These are phyloP conservation scores for Botrytis squamosa DNA, from an alignment of 2,329 filamentous ascomycete species.

Conservation along the genomic window DNA sequence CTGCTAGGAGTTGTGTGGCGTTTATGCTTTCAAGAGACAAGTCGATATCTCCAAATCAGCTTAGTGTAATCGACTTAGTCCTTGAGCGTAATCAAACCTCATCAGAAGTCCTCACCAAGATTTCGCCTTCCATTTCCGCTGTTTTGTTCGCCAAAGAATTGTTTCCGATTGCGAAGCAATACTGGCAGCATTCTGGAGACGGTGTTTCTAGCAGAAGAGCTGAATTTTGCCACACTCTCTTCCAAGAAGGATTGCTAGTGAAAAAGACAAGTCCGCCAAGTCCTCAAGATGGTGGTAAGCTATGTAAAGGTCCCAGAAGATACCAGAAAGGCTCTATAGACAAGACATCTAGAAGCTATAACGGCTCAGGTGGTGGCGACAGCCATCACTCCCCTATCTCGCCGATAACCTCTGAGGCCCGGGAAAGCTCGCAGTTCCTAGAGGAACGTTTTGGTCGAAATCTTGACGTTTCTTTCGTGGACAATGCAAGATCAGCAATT, in stretches of 20 bases:
- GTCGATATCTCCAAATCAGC: constrained; percentile 47
- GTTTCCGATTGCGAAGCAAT: constrained; percentile 79
- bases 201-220: constrained; percentile 88
- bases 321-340: constrained; percentile 67
- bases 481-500: constrained; percentile 82
- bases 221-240: constrained; percentile 79
- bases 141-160: constrained; percentile 69
- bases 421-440: constrained; percentile 77
- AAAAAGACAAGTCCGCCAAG: constrained; percentile 42
- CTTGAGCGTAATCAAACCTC: constrained; percentile 56
- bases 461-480: constrained; percentile 73
- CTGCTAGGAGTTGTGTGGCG: constrained; percentile 69
- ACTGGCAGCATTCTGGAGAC: constrained; percentile 96
- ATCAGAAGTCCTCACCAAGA: constrained; percentile 51
- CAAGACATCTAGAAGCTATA: constrained; percentile 34
- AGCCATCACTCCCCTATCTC: background rate
- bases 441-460: constrained; percentile 95
- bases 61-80: constrained; percentile 61
- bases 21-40: constrained; percentile 67
- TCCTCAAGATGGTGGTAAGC: constrained; percentile 32
- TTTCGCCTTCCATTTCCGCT: constrained; percentile 62
- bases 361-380: constrained; percentile 22
- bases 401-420: constrained; percentile 33
- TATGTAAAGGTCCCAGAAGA: constrained; percentile 69
- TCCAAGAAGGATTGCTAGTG: constrained; percentile 66